Evolutionary conservation across 2,329 filamentous ascomycete genomes (phyloP).

Genomic region (Scedosporium boydii): DNA sequence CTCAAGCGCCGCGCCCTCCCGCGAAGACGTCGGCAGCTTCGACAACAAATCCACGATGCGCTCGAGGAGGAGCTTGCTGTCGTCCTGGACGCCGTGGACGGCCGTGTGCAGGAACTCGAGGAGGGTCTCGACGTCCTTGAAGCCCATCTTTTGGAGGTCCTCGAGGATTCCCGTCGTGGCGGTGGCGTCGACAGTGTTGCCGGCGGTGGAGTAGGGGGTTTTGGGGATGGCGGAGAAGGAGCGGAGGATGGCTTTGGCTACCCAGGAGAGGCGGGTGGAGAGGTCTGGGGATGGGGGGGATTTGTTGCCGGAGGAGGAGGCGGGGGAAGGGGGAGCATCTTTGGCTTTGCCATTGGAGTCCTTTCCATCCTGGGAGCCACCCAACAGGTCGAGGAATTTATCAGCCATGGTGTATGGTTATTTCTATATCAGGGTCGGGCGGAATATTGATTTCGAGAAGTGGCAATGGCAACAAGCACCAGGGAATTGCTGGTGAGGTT

Average conservation of each 20-base stretch:
- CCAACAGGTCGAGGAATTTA: not conserved
- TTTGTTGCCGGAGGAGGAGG: not conserved
- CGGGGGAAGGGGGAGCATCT: not conserved
- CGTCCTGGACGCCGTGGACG: conserved; percentile 9
- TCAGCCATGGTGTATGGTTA: not conserved
- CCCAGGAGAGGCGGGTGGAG: not conserved
- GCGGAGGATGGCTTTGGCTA: not conserved
- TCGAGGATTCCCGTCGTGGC: conserved; percentile 9
- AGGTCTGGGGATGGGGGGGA: not conserved
- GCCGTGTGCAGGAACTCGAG: conserved; percentile 9
- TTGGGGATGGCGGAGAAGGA: not conserved
- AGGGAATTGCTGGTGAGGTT: no score
- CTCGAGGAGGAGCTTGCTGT: conserved; percentile 12
- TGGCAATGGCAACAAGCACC: no score
- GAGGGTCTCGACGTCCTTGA: conserved; percentile 12
- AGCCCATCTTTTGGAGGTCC: conserved; percentile 12
- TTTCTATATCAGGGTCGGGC: not conserved
- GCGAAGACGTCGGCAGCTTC: conserved; percentile 9
- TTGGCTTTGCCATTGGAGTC: not conserved
- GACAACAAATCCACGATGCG: conserved; percentile 11
- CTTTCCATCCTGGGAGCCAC: not conserved
- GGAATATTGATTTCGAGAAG: no score
- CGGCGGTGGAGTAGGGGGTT: not conserved
- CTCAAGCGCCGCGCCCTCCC: conserved; percentile 10
- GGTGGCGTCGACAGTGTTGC: not conserved